Evolutionary conservation across 148 eudicot genomes (phyloP), one percentile per base, ranked within the genome.

Genomic region (Persicaria maculosa): DNA sequence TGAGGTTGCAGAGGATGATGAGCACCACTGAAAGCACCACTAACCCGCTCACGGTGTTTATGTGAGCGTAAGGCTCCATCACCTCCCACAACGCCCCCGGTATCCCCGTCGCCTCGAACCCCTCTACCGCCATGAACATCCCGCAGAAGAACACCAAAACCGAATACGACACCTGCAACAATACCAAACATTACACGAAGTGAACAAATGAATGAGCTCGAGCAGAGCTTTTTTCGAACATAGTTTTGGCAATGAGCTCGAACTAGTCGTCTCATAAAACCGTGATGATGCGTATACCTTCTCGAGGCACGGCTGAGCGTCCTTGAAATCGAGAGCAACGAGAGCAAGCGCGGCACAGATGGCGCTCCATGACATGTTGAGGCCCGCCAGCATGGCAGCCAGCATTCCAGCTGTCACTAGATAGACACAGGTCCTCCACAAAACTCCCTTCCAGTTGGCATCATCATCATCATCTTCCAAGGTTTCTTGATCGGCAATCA

Each of bases 321-420:
- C 89, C 69, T 79, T 84, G 75, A 86, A 90, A 80, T 90, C 96
- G 59, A 90, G 84, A 77, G 85, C 85, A 25, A 85, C 83, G 11
- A 88, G 85, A 69, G 86, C 87, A 31, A 90, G 84, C 15, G 96
- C 96, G 70, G 92, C 90, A 36, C 90, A 83, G 72, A 88, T 74
- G 46, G 92, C 88, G 59, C 88, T 82, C 90, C 92, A 90, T 57
- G 96, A 90, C 90, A 90, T 90, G 68, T 86, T 81, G 50, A 86
- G 78, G 9, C 92, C 94, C 78, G 79, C 53, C 8, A 90, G 85
- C 82, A 88, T 75, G 15, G 87, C 77, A 45, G 86, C 74, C 54
- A 90, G 69, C 95, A 88, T 90, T 47, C 91, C 95, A 10, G 85
- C 5, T 6, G 88, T 86, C 44, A 88, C 82, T 40, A 82, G 76